Evolutionary conservation across 73 alveolate species (phyloP).

Genomic region (Chromera velia): DNA sequence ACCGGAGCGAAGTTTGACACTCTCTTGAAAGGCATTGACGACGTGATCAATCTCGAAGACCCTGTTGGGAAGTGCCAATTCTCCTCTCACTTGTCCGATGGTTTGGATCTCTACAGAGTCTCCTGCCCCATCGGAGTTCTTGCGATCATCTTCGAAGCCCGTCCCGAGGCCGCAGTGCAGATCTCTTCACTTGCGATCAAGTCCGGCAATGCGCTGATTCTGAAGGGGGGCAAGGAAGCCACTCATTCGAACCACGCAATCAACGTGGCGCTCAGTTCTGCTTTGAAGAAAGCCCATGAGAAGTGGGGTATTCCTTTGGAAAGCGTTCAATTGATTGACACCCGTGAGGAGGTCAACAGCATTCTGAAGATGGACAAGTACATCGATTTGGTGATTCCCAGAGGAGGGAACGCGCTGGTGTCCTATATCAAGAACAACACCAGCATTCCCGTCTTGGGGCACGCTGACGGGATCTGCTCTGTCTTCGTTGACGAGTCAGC

Average conservation of each 20-base stretch:
- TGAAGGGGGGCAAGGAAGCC: constrained; percentile 7
- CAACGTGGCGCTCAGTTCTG: neutral
- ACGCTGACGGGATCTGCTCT: constrained; percentile 1
- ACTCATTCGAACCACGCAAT: neutral
- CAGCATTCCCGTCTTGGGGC: constrained; percentile 1
- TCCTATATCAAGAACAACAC: neutral
- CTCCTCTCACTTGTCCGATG: neutral
- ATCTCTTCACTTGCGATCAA: neutral
- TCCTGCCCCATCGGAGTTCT: neutral
- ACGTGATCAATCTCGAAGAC: neutral
- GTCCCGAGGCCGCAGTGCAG: neutral
- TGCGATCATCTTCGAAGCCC: neutral
- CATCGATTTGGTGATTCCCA: neutral
- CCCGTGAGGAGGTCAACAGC: neutral
- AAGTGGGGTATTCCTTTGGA: neutral
- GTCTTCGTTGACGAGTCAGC: neutral
- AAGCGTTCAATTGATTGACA: neutral
- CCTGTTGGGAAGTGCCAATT: neutral
- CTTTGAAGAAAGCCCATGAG: neutral
- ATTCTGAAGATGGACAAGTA: neutral
- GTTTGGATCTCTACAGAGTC: neutral
- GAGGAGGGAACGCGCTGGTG: neutral
- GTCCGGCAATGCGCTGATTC: constrained; percentile 7
- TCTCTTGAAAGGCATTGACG: neutral
- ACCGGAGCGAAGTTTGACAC: neutral